Evolutionary conservation across 1,284 basidiomycete species (phyloP).

Genomic region (Fomitopsis betulina): DNA sequence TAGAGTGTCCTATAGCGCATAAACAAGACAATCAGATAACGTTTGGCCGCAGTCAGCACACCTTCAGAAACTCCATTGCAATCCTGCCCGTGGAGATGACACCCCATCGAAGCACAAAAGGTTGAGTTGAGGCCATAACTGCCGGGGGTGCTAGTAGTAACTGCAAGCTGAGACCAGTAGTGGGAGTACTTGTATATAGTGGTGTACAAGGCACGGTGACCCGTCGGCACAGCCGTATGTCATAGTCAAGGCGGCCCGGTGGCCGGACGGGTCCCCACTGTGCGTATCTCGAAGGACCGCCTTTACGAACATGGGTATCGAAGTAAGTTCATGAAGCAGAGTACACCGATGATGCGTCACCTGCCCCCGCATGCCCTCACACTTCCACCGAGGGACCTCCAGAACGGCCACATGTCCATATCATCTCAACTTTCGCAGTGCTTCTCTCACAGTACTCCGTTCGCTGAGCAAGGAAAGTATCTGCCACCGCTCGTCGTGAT

Average conservation of each 20-base stretch:
- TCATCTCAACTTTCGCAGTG: conserved; percentile 32
- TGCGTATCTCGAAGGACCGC: neutral
- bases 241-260: conserved; percentile 7
- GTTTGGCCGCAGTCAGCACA: conserved; percentile 13
- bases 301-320: neutral
- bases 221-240: conserved; percentile 5
- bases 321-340: neutral
- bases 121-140: conserved; percentile 16
- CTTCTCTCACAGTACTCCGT: conserved; percentile 67
- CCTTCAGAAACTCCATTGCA: conserved; percentile 40
- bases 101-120: conserved; percentile 48
- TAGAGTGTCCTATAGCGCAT: conserved; percentile 35
- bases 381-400: neutral
- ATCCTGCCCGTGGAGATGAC: conserved; percentile 52
- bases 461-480: conserved; percentile 70
- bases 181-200: neutral
- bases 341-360: conserved; percentile 1
- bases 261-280: neutral
- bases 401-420: neutral
- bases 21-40: conserved; percentile 1
- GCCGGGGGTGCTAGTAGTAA: neutral
- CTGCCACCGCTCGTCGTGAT: conserved; percentile 68
- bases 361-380: neutral
- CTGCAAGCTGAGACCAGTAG: neutral
- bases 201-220: neutral